Conservation (phyloP, 768 basidiomycete species). For the Leccinellum luteum region DNA sequence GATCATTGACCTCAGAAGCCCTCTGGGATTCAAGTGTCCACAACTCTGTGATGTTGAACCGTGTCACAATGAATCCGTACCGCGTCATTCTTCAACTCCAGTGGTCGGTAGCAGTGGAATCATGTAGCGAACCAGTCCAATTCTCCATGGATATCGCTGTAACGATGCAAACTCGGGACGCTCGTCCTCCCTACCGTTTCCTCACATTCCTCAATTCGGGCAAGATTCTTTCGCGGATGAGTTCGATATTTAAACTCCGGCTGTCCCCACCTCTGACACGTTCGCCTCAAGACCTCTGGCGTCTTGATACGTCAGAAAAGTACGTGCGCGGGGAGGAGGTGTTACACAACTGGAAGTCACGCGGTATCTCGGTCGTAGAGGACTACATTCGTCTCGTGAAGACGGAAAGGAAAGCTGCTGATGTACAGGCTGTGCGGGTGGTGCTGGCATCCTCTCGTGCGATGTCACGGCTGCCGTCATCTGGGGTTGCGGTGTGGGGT, state of each 20-base stretch:
- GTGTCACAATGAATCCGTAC: slow-evolving; percentile 74
- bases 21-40: slow-evolving; percentile 95
- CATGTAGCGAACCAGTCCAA: slow-evolving; percentile 79
- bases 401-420: slow-evolving; percentile 74
- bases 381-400: slow-evolving; percentile 75
- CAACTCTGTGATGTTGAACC: slow-evolving; percentile 81
- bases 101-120: slow-evolving; percentile 81
- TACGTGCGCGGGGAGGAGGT: slow-evolving; percentile 92
- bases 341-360: slow-evolving; percentile 79
- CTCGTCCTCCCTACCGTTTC: slow-evolving; percentile 77
- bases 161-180: slow-evolving; percentile 80
- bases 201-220: slow-evolving; percentile 73
- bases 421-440: slow-evolving; percentile 86
- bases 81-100: slow-evolving; percentile 75
- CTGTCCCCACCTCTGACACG: slow-evolving; percentile 83
- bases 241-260: slow-evolving; percentile 79
- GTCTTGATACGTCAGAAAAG: slow-evolving; percentile 91
- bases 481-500: slow-evolving; percentile 59
- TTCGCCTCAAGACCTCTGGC: slow-evolving; percentile 88
- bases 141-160: slow-evolving; percentile 88
- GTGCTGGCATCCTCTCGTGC: slow-evolving; percentile 57
- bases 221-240: slow-evolving; percentile 75
- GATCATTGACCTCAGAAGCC: slow-evolving; percentile 62
- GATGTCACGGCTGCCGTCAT: slow-evolving; percentile 43
- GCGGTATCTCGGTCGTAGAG: slow-evolving; percentile 85